Conservation (phyloP, 2,329 filamentous ascomycete genomes). For the Didymella glomerata region DNA sequence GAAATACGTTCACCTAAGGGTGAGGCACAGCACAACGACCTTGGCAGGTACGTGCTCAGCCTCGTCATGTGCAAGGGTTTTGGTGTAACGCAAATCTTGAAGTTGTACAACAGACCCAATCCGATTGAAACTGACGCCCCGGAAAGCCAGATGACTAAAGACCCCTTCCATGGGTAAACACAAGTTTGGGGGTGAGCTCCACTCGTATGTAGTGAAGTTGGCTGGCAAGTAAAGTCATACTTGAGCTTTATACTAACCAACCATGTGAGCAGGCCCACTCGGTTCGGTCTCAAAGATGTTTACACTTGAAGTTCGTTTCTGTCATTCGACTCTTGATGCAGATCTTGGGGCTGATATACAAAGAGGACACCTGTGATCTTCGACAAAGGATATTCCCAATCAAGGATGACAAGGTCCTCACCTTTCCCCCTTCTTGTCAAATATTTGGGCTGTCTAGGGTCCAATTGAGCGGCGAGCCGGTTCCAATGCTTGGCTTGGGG, state of each 20-base stretch:
- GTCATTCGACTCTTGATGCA: not conserved
- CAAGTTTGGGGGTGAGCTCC: not conserved
- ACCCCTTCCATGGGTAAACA: not conserved
- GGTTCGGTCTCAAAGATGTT: not conserved
- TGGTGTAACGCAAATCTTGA: not conserved
- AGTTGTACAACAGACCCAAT: not conserved
- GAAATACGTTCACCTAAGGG: not conserved
- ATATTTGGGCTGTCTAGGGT: not conserved
- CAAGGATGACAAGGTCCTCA: too few species aligned
- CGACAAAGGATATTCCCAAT: not conserved
- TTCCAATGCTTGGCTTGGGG: not conserved
- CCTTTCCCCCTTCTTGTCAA: not conserved
- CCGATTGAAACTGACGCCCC: not conserved
- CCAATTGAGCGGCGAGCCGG: not conserved
- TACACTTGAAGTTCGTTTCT: not conserved
- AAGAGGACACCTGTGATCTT: not conserved
- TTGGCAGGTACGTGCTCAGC: slow-evolving; percentile 1
- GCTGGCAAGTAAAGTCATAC: not conserved
- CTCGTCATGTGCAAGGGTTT: slow-evolving; percentile 2
- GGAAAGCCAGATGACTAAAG: not conserved
- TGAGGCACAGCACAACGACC: not conserved
- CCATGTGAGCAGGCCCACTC: not conserved
- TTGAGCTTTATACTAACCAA: not conserved
- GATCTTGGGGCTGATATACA: not conserved
- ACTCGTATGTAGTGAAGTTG: not conserved